Conservation (phyloP, 2,329 filamentous ascomycete species). For the Cladophialophora bantiana region DNA sequence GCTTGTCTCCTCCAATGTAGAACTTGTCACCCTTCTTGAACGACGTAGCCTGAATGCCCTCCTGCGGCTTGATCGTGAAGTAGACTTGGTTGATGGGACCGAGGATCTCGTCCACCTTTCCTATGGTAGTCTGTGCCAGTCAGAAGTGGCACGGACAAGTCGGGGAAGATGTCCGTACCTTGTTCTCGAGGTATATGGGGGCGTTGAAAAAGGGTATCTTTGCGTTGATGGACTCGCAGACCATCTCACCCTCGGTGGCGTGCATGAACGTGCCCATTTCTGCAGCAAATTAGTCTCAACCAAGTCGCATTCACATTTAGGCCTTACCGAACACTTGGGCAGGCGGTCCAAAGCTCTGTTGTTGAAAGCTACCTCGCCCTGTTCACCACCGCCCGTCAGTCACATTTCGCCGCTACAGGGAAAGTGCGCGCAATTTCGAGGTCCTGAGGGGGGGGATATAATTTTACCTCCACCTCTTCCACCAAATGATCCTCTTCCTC, state of each 20-base stretch:
- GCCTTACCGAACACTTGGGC: slow-evolving; percentile 63
- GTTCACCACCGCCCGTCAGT: slow-evolving; percentile 28
- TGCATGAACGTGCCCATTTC: slow-evolving; percentile 96
- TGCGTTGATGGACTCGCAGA: slow-evolving; percentile 92
- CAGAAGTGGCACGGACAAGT: slow-evolving; percentile 11
- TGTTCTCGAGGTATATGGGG: slow-evolving; percentile 98
- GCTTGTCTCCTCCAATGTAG: slow-evolving; percentile 93
- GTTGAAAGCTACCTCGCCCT: slow-evolving; percentile 67
- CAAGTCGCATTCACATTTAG: slow-evolving; percentile 20
- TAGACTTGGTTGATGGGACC: slow-evolving; percentile 97
- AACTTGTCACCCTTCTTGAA: slow-evolving; percentile 98
- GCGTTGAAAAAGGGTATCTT: slow-evolving; percentile 99
- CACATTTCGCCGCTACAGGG: slow-evolving; percentile 34
- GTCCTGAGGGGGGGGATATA: slow-evolving; percentile 46
- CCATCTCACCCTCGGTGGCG: slow-evolving; percentile 95
- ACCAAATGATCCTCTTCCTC: slow-evolving; percentile 57
- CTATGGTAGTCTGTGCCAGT: slow-evolving; percentile 72
- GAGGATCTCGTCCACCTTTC: slow-evolving; percentile 97
- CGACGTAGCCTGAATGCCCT: slow-evolving; percentile 91
- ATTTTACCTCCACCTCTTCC: slow-evolving; percentile 51
- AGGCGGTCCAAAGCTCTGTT: slow-evolving; percentile 68
- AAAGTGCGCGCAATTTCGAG: slow-evolving; percentile 33
- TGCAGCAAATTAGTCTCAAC: slow-evolving; percentile 49
- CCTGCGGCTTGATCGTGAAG: slow-evolving; percentile 97
- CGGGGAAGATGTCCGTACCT: slow-evolving; percentile 60